phyloP scores from a whole-genome alignment of 345 rosid genomes.

The Draba incana region DNA sequence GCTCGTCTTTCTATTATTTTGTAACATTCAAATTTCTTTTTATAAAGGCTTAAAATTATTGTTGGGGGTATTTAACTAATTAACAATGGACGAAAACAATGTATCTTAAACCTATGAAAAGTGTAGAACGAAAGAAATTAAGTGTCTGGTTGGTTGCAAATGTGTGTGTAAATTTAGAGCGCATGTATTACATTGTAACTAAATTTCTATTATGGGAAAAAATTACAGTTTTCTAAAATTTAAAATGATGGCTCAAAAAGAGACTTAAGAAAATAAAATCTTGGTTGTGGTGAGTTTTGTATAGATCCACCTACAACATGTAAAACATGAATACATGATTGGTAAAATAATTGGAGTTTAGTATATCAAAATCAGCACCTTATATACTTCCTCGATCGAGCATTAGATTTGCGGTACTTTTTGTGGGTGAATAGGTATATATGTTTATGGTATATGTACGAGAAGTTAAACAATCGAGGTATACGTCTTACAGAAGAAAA shows the following conservation, averaged over 20 bases:
- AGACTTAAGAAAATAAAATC: not conserved
- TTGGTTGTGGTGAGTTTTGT: not conserved
- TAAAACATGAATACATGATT: not conserved
- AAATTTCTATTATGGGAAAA: not conserved
- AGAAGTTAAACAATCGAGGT: too few species aligned
- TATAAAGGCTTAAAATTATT: not conserved
- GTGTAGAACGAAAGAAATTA: slow-evolving; percentile 9
- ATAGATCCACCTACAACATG: slow-evolving; percentile 1
- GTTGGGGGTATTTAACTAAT: slow-evolving; percentile 6
- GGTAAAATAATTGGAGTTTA: not conserved
- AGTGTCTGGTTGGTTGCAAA: slow-evolving; percentile 2
- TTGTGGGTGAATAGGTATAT: too few species aligned
- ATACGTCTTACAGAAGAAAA: too few species aligned
- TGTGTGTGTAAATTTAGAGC: not conserved
- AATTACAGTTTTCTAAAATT: not conserved
- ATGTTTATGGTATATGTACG: too few species aligned
- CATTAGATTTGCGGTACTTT: too few species aligned
- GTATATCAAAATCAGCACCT: not conserved
- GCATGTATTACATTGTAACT: not conserved
- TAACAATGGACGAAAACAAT: not conserved
- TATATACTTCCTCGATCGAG: too few species aligned
- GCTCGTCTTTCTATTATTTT: slow-evolving; percentile 3
- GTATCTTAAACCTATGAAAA: slow-evolving; percentile 1
- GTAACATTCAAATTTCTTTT: not conserved
- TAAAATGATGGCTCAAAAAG: not conserved